Base-by-base conservation (phyloP, 768 basidiomycete species). In the Amanita pallidorosea region DNA sequence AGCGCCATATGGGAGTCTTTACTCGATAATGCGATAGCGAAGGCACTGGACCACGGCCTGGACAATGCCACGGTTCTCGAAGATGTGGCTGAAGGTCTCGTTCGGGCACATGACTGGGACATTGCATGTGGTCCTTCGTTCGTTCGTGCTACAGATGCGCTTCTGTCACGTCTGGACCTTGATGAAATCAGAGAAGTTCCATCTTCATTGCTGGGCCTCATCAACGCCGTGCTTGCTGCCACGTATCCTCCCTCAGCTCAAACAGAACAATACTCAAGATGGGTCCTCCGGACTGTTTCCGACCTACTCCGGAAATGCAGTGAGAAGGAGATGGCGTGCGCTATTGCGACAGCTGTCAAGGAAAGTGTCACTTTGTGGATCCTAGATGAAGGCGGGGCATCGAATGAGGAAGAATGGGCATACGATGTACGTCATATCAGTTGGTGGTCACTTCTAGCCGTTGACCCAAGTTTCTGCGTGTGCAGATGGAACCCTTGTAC, bases 211-310 rank as follows among this genome's bases (percentile, higher is more conserved):
- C 62, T 87, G 25, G 75, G 79, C 41, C 75, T 86, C 49, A 69
- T 80, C 47, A 79, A 81, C 53, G 75, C 78, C 38, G 77, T 77
- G 0, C 67, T 89, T 52, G 64, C 68, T 18, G 70, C 75, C 7
- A 74, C 75, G 7, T 90, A 90, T 64, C 87, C 87, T 0, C 83
- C 85, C 0, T 73, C 74, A 17, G 70, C 75, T 4, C 67, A 68
- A 43, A 74, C 77, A 56, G 70, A 73, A 58, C 70, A 75, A 47
- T 70, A 72, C 34, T 74, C 76, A 33, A 67, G 77, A 54, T 88
- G 85, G 85, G 67, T 85, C 55, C 65, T 80, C 17, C 68, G 79
- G 35, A 72, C 81, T 4, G 63, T 88, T 47, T 72, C 71, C 40
- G 64, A 67, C 6, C 58, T 76, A 4, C 65, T 89, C 36, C 81